Evolutionary conservation across 2,329 filamentous ascomycete species (phyloP), one percentile per base, ranked within the genome.

Genomic region (Ophiocordyceps camponoti-floridani): DNA sequence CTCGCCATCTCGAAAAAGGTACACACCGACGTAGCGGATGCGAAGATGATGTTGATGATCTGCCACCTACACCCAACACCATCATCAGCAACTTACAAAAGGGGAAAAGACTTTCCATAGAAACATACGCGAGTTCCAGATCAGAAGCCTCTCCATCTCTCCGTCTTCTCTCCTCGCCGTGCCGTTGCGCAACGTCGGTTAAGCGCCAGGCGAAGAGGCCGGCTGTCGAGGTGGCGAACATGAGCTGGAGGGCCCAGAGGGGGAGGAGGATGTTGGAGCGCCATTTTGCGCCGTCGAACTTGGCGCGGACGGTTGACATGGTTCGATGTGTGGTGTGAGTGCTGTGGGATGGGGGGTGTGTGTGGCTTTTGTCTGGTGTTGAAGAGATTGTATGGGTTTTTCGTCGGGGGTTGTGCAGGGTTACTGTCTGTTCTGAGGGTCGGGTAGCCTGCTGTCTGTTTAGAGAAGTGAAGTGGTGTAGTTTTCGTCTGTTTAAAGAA

Each of bases 131-230:
- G 49, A 73, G 56, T 57, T 72, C 66, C 11, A 74, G 62, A 11
- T 58, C 55, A 0, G 69, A 65, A 5, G 62, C 48, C n/a, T 60
- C 51, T 3, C 23, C 23, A 23, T 23, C 5, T 5, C 26, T 63
- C 64, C 30, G 56, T 58, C 26, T 58, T 55, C 28, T 65, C 51
- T 33, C 63, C 52, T 4, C 66, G 63, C n/a, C 64, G 54, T 64
- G 68, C 10, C 62, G 58, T 18, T 59, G 58, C 27, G 68, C 51
- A 0, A 69, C 71, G 41, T 65, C 60, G 27, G 66, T 67, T 8
- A 77, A 60, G 12, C 72, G 65, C 57, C 68, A 73, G 27, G 69
- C 61, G 50, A 75, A 76, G 8, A 76, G 56, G 13, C 67, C 72
- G 53, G 72, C 63, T 46, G 73, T 56, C 37, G 62, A 53, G 43